Evolutionary conservation across 1,139 yeast species (phyloP).

Genomic region (Candida dubliniensis): DNA sequence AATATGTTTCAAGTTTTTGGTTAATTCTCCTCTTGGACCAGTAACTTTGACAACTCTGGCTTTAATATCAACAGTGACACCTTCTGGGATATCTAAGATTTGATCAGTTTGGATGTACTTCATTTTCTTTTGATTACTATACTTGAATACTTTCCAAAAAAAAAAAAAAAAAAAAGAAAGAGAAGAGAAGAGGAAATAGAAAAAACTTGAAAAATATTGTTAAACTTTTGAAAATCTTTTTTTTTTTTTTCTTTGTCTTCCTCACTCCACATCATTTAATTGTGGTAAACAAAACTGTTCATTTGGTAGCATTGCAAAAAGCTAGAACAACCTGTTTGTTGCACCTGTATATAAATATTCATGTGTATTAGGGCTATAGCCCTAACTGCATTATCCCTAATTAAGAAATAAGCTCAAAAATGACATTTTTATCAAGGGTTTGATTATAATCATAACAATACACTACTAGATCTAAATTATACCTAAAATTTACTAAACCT

Average conservation of each 20-base stretch:
- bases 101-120: constrained; percentile 96
- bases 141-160: background rate
- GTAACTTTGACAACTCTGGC: constrained; percentile 88
- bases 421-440: too few species aligned
- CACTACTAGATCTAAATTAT: too few species aligned
- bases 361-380: constrained; percentile 3
- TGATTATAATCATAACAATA: too few species aligned
- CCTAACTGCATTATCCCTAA: background rate
- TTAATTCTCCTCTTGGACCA: constrained; percentile 98
- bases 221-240: constrained; percentile 3
- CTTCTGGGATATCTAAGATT: constrained; percentile 89
- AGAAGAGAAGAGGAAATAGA: background rate
- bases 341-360: background rate
- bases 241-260: background rate
- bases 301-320: too few species aligned
- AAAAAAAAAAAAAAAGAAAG: constrained; percentile 1
- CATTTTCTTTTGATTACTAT: constrained; percentile 41
- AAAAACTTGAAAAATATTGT: background rate
- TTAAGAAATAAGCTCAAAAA: too few species aligned
- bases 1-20: constrained; percentile 91
- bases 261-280: too few species aligned
- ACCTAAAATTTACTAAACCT: too few species aligned
- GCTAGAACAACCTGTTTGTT: too few species aligned
- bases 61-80: constrained; percentile 87
- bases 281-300: too few species aligned